Conservation (phyloP, 306 rosid species). For the Casuarina glauca region DNA sequence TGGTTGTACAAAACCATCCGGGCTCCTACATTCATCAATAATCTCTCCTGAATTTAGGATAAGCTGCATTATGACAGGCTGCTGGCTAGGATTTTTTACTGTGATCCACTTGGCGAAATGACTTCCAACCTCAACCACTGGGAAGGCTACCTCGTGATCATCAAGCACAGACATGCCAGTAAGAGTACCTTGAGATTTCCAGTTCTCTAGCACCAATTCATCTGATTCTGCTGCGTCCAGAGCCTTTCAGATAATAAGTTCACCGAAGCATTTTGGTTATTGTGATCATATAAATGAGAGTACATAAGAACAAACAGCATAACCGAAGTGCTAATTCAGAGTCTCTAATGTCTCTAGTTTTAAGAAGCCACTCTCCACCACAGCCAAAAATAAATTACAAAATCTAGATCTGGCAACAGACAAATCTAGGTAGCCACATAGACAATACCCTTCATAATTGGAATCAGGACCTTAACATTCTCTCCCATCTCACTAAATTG, state of each 20-base stretch:
- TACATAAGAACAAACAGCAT: conserved; percentile 1
- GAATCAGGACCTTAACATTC: background rate
- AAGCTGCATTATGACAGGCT: conserved; percentile 86
- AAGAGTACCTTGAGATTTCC: conserved; percentile 72
- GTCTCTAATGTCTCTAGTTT: background rate
- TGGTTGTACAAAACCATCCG: conserved; percentile 57
- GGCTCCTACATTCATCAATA: conserved; percentile 58
- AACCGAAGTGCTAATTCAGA: background rate
- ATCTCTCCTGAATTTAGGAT: conserved; percentile 80
- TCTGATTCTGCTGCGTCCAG: conserved; percentile 51
- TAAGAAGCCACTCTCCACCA: background rate
- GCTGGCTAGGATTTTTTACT: conserved; percentile 76
- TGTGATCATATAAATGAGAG: background rate
- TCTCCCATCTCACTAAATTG: background rate
- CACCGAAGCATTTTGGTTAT: conserved; percentile 30
- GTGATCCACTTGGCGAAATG: conserved; percentile 69
- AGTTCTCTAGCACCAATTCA: conserved; percentile 79
- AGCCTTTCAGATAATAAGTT: conserved; percentile 42
- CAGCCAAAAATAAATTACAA: background rate
- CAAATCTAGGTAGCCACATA: background rate
- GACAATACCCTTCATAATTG: background rate
- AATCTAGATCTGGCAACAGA: background rate
- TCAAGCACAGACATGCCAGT: conserved; percentile 68
- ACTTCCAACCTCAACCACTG: conserved; percentile 78
- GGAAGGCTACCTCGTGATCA: conserved; percentile 66